A percentile compares a stretch with the other conserved stretches of the same genome.
Conservation (phyloP, 345 rosid species). For the Pseudoturritis turrita region DNA sequence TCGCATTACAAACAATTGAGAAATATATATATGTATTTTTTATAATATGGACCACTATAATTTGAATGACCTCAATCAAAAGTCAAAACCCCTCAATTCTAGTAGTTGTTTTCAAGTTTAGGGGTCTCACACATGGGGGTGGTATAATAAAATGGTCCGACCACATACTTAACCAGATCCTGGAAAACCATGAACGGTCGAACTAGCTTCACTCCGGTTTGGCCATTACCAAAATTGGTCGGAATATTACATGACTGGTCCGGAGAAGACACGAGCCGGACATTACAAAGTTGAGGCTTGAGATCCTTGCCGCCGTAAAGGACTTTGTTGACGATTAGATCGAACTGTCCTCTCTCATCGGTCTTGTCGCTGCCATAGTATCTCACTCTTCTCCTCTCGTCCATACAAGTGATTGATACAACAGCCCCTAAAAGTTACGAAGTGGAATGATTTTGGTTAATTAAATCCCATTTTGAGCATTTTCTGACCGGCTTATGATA, state of each 20-base stretch:
- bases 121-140: slow-evolving; percentile 70
- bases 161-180: slow-evolving; percentile 39
- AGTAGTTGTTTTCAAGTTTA: slow-evolving; percentile 22
- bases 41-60: not conserved
- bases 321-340: slow-evolving; percentile 38
- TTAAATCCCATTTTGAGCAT: not conserved
- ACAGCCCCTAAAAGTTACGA: slow-evolving; percentile 39
- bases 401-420: slow-evolving; percentile 68
- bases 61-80: not conserved
- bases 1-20: not conserved
- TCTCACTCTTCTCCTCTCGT: slow-evolving; percentile 54
- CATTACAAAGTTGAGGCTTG: slow-evolving; percentile 41
- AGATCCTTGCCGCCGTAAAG: slow-evolving; percentile 49
- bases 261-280: slow-evolving; percentile 65
- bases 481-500: not conserved
- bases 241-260: slow-evolving; percentile 53
- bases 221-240: slow-evolving; percentile 63
- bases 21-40: not conserved
- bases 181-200: slow-evolving; percentile 42
- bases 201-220: slow-evolving; percentile 49
- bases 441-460: not conserved
- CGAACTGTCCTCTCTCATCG: slow-evolving; percentile 54
- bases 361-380: slow-evolving; percentile 61
- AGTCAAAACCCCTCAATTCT: slow-evolving; percentile 1
- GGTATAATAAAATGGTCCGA: slow-evolving; percentile 60